Evolutionary conservation across 2,329 filamentous ascomycete genomes (phyloP), one percentile per base, ranked within the genome.

Genomic region (Calonectria multiphialidica): DNA sequence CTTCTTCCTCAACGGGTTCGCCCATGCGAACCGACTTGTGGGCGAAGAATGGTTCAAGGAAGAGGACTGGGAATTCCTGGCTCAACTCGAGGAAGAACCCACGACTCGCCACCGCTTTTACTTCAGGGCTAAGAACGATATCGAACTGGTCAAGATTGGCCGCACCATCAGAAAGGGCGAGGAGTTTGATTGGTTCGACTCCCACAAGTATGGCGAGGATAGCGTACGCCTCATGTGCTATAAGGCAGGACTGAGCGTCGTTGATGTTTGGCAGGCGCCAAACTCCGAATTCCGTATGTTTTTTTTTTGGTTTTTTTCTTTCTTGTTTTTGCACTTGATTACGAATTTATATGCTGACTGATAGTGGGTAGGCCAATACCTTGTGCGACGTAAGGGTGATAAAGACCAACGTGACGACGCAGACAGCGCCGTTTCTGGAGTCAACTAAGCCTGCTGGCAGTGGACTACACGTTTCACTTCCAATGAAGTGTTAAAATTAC

Each of bases 111-210:
- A 86, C 71, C 82, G 84, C 6, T 86, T 85, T 74, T 85, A 80
- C 72, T 82, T 86, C 68, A 77, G 79, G 18, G 83, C 84, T 30
- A 83, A 82, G 33, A 78, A 75, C 18, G 80, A 84, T 25, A 76
- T 86, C 37, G 67, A 70, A 6, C 74, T 84, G 18, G 65, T 71
- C 10, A 77, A 71, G 18, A 72, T 80, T 33, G 75, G 71, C 2
- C 76, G 77, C 18, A 71, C 72, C 13, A 82, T 86, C 45, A 66
- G 73, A 47, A 64, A 77, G 23, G 84, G 81, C 16, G 78, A 83
- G 50, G 82, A 85, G 69, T 77, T 85, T 18, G 84, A 86, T 72
- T 86, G 84, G 84, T 86, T 86, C 71, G 84, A 86, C 74, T 84
- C 84, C 37, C 84, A 86, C 76, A 86, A 85, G 75, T 85, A 85